phyloP scores from a whole-genome alignment of 805 yeast genomes.

The Komagataella kurtzmanii region DNA sequence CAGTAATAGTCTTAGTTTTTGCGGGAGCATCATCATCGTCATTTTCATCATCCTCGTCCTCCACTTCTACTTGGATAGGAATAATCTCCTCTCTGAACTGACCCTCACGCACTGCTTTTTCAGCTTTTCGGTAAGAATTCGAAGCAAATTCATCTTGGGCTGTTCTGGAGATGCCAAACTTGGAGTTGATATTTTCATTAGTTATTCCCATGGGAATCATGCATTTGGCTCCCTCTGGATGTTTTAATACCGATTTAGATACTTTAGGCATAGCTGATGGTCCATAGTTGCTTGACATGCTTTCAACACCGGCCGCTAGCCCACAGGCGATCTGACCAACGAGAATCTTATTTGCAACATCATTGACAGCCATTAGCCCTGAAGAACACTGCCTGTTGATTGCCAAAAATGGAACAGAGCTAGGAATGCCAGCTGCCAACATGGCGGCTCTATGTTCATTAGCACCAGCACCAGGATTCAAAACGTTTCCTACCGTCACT shows the following conservation, averaged over 20 bases:
- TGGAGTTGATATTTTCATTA: constrained; percentile 75
- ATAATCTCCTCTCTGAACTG: constrained; percentile 81
- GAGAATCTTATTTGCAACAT: constrained; percentile 77
- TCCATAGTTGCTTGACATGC: constrained; percentile 88
- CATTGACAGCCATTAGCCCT: constrained; percentile 82
- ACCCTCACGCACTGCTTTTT: constrained; percentile 53
- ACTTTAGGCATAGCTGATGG: constrained; percentile 57
- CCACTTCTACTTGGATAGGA: constrained; percentile 55
- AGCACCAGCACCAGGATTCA: constrained; percentile 89
- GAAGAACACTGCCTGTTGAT: constrained; percentile 92
- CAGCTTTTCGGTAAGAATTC: constrained; percentile 74
- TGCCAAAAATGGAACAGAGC: constrained; percentile 65
- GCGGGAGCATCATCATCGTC: constrained; percentile 33
- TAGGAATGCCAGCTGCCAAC: constrained; percentile 84
- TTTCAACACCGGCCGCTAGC: constrained; percentile 85
- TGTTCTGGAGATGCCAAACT: constrained; percentile 48
- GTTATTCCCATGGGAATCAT: constrained; percentile 94
- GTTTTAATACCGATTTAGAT: constrained; percentile 29
- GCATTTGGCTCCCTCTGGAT: constrained; percentile 45
- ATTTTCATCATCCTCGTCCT: constrained; percentile 39
- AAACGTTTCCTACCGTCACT: constrained; percentile 81
- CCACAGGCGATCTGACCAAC: constrained; percentile 88
- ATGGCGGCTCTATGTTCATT: constrained; percentile 89
- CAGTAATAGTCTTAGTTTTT: constrained; percentile 20
- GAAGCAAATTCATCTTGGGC: constrained; percentile 90